These are phyloP conservation scores for Leccinellum rugosiceps DNA, from an alignment of 768 basidiomycete genomes.

Conservation along the genomic window DNA sequence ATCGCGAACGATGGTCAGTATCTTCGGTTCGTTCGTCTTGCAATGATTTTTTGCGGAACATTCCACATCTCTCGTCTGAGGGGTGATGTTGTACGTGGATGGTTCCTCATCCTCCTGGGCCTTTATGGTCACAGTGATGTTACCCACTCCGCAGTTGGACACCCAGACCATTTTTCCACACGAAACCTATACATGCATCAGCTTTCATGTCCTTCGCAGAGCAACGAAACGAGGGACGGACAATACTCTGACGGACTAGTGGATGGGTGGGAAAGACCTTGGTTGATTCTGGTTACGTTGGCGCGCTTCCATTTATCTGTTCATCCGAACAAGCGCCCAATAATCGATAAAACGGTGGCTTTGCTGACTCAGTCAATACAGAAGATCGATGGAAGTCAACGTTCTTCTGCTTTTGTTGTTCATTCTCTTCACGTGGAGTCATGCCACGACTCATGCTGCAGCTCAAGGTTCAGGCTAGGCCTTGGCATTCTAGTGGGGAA, in stretches of 20 bases:
- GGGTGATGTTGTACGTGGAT: neutral
- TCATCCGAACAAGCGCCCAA: neutral
- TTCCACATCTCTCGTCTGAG: constrained; percentile 2
- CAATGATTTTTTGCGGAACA: neutral
- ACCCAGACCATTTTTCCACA: constrained; percentile 16
- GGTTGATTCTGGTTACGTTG: neutral
- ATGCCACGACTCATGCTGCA: too few species aligned
- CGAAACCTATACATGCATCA: neutral
- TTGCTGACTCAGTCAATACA: neutral
- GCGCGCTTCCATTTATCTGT: neutral
- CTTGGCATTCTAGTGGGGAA: too few species aligned
- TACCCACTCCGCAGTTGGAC: constrained; percentile 2
- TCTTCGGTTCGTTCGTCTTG: constrained; percentile 7
- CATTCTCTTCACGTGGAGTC: neutral
- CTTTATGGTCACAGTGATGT: constrained; percentile 5
- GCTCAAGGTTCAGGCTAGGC: too few species aligned
- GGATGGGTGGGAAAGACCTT: neutral
- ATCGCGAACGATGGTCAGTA: constrained; percentile 4
- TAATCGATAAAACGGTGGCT: neutral
- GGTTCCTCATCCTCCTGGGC: constrained; percentile 1
- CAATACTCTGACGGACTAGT: neutral
- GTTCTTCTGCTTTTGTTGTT: neutral
- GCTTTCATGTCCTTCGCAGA: neutral
- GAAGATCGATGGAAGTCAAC: neutral
- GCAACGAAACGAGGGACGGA: neutral